These are phyloP conservation scores for Hura crepitans DNA, from an alignment of 441 rosid species.

Conservation along the genomic window DNA sequence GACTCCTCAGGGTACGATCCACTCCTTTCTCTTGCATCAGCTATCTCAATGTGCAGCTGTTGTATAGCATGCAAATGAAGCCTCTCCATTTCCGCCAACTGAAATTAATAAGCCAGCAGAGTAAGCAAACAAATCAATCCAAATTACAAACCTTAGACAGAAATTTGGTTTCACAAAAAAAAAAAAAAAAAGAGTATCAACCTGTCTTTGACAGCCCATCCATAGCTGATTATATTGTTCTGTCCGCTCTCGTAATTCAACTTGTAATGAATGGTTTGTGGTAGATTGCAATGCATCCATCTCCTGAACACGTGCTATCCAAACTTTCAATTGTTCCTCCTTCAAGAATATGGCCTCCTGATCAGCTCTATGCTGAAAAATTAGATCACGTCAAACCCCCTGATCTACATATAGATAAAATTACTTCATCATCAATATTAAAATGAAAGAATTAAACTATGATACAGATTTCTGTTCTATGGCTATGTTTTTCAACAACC, in stretches of 20 bases:
- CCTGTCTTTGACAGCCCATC: constrained; percentile 96
- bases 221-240: constrained; percentile 94
- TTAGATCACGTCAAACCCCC: constrained; percentile 27
- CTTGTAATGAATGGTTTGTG: constrained; percentile 70
- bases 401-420: not conserved
- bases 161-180: not conserved
- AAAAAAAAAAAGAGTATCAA: constrained; percentile 25
- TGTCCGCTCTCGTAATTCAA: constrained; percentile 74
- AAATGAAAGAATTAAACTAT: not conserved
- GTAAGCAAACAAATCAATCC: constrained; percentile 23
- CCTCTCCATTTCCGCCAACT: constrained; percentile 94
- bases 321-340: constrained; percentile 85
- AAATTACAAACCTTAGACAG: not conserved
- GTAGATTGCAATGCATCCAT: constrained; percentile 80
- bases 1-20: constrained; percentile 54
- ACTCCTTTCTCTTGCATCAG: constrained; percentile 65
- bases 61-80: constrained; percentile 75
- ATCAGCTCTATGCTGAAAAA: constrained; percentile 82
- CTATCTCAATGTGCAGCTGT: constrained; percentile 83
- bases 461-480: not conserved
- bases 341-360: constrained; percentile 75
- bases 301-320: constrained; percentile 84
- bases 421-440: not conserved
- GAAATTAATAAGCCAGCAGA: constrained; percentile 23
- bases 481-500: not conserved